Evolutionary conservation across 2,329 filamentous ascomycete genomes (phyloP), one percentile per base, ranked within the genome.

Genomic region (Alternaria tenuissima): DNA sequence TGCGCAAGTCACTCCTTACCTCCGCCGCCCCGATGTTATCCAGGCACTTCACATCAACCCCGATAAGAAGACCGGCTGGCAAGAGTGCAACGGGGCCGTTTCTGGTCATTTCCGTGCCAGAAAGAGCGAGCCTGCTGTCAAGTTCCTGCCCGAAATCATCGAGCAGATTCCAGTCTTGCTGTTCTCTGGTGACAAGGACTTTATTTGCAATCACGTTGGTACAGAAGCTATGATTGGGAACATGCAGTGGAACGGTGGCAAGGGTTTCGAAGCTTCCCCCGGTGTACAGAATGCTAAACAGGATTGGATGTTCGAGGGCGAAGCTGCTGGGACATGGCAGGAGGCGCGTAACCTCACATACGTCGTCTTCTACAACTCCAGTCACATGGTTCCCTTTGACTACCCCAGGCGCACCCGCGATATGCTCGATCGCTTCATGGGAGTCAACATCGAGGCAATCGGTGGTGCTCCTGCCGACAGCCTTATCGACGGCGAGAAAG

Each of bases 301-400:
- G 41, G 90, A 96, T 72, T 99, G 95, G 96, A 91, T 89, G 1
- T 97, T 98, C 67, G 95, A 98, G 78, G 92, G 90, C 62, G 87
- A 97, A 69, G 82, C 88, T 1, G 94, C 94, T 4, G 95, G 95
- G 24, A 92, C 96, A 74, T 99, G 94, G 84, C 96, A 99, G 79
- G 88, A 93, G 76, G 94, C 95, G 2, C 89, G 96, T 66, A 99
- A 99, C 80, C 81, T 99, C 62, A 97, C 95, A 1, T 99, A 99
- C 75, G 89, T 99, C 32, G 85, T 96, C 41, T 97, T 98, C 81
- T 92, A 96, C 83, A 96, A 99, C 78, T 89, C 93, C 16, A 96
- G 92, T 51, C 95, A 99, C 79, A 99, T 99, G 95, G 95, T 99
- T 1, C 96, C 95, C 1, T 98, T 95, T 74, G 94, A 99, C 79